Base-by-base conservation (phyloP, 805 yeast species). In the Saturnispora sanitii region DNA sequence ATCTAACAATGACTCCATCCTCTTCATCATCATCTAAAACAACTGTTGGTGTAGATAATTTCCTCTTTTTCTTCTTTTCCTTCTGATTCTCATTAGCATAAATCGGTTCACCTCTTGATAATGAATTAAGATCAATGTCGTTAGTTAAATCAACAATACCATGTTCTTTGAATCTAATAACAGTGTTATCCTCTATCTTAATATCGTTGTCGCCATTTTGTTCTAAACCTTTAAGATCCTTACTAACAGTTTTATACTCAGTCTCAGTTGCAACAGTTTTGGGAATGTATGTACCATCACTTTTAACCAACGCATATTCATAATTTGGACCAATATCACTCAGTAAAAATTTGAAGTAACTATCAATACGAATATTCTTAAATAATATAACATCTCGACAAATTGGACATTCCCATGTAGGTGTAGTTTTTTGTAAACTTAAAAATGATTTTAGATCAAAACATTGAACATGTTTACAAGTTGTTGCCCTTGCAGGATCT, bases 381-480 rank as follows among this genome's bases (percentile, higher is more conserved):
- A 77, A 62, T 2, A 65, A 60, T 2, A 85, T 61, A 2, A 54
- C 54, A 4, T 60, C 63, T 45, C 72, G 73, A 56, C 98, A 92
- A 3, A 85, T 69, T 0, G 96, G 96, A 54, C 98, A 92, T 38
- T 64, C 63, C 96, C 96, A 90, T 0, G 83, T 74, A 0, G 95
- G 82, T 0, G 82, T 75, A 54, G 82, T 90, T 41, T 68, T 67
- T 56, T 90, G 97, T 33, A 87, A 67, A 52, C 76, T 73, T 8
- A 92, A 50, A 54, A 73, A 92, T 33, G 83, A 74, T 27, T 68
- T 57, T 0, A 84, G 88, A 60, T 92, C 98, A 57, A 88, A 85
- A 55, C 97, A 88, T 52, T 83, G 90, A 13, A 86, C 62, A 60
- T 92, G 98, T 27, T 70, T 64, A 61, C 98, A 92, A 35, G 60